These are phyloP conservation scores for Metschnikowia santaceciliae DNA, from an alignment of 805 yeast species.

Conservation along the genomic window DNA sequence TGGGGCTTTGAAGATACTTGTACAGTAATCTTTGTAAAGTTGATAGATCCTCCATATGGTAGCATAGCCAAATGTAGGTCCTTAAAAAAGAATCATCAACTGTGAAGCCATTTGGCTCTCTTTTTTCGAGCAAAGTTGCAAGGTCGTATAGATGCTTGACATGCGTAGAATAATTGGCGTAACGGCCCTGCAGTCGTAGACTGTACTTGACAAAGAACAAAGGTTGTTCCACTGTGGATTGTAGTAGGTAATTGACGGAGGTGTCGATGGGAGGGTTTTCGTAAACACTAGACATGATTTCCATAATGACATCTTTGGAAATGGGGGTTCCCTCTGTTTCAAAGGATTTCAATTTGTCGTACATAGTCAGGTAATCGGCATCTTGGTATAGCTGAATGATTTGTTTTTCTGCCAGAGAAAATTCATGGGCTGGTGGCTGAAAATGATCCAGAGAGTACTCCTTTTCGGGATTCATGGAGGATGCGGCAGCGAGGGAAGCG, in stretches of 20 bases:
- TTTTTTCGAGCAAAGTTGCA: slow-evolving; percentile 19
- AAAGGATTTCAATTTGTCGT: slow-evolving; percentile 6
- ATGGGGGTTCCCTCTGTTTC: slow-evolving; percentile 7
- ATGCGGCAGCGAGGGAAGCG: background rate
- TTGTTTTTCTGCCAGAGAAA: slow-evolving; percentile 13
- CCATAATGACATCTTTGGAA: slow-evolving; percentile 10
- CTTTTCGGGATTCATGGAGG: background rate
- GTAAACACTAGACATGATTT: slow-evolving; percentile 13
- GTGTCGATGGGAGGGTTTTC: slow-evolving; percentile 13
- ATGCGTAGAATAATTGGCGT: slow-evolving; percentile 12
- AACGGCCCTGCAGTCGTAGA: slow-evolving; percentile 9
- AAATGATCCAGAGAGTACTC: background rate
- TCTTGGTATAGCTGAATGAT: slow-evolving; percentile 12
- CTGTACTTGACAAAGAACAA: slow-evolving; percentile 7
- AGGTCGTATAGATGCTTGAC: slow-evolving; percentile 23
- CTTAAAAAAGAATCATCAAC: slow-evolving; percentile 19
- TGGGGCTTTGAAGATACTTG: slow-evolving; percentile 19
- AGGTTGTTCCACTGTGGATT: slow-evolving; percentile 14
- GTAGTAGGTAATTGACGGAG: slow-evolving; percentile 10
- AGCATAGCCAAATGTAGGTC: slow-evolving; percentile 32
- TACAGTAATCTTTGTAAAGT: slow-evolving; percentile 21
- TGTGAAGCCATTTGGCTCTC: background rate
- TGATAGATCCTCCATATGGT: slow-evolving; percentile 31
- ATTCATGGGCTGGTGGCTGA: background rate
- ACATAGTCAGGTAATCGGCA: slow-evolving; percentile 11